phyloP scores from a whole-genome alignment of 2,329 filamentous ascomycete genomes.

The Aspergillus sp. region DNA sequence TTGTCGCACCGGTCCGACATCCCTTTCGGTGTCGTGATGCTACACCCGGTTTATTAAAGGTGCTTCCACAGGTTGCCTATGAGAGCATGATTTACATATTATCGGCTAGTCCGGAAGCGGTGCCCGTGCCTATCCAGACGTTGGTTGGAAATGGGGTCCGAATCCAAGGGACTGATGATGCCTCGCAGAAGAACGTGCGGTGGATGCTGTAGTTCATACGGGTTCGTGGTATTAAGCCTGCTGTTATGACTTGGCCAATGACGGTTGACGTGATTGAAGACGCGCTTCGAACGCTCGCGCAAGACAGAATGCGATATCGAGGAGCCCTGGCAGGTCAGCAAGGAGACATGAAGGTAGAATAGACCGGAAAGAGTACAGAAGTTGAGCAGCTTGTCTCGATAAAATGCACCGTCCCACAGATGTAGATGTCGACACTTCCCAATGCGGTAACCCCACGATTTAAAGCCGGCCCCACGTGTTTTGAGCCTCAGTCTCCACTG shows the following conservation, averaged over 20 bases:
- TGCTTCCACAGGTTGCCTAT: constrained; percentile 15
- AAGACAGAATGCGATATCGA: constrained; percentile 41
- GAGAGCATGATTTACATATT: constrained; percentile 19
- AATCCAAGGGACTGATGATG: constrained; percentile 55
- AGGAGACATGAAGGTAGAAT: background rate
- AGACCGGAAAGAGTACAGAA: background rate
- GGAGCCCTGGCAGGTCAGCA: constrained; percentile 33
- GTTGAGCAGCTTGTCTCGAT: no score
- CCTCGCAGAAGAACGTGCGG: constrained; percentile 53
- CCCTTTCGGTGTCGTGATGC: constrained; percentile 6
- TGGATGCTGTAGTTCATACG: constrained; percentile 58
- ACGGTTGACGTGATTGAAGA: constrained; percentile 40
- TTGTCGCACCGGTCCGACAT: constrained; percentile 4
- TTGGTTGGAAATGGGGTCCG: constrained; percentile 49
- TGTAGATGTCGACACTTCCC: no score
- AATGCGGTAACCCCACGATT: no score
- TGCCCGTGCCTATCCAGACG: constrained; percentile 32
- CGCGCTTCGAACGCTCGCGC: constrained; percentile 38
- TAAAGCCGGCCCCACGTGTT: no score
- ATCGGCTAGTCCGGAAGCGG: constrained; percentile 11
- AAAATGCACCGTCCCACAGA: no score
- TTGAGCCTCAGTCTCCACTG: no score
- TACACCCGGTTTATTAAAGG: constrained; percentile 4
- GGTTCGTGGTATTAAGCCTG: constrained; percentile 52
- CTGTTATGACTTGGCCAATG: constrained; percentile 57